Evolutionary conservation across 768 basidiomycete species (phyloP).

Genomic region (Suillus lakei): DNA sequence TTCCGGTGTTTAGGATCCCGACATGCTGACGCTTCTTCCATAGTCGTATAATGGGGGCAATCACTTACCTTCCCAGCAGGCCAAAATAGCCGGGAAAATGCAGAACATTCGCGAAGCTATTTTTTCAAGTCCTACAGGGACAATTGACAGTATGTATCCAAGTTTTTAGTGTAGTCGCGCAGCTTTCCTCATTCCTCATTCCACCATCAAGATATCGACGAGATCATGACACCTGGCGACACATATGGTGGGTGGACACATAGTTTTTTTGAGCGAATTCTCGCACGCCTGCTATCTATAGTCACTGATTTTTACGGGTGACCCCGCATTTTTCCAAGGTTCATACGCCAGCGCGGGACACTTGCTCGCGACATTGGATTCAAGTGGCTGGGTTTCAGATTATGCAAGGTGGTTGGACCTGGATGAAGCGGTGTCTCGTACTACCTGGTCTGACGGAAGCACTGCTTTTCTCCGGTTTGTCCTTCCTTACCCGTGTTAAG

Average conservation of each 20-base stretch:
- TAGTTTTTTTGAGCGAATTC: neutral
- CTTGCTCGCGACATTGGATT: constrained; percentile 54
- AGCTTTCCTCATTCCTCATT: neutral
- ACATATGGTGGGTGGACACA: constrained; percentile 55
- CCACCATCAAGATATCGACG: constrained; percentile 50
- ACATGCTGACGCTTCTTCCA: neutral
- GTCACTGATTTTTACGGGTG: constrained; percentile 9
- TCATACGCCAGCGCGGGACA: constrained; percentile 72
- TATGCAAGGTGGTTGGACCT: constrained; percentile 75
- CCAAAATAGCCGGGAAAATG: constrained; percentile 53
- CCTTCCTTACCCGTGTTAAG: neutral
- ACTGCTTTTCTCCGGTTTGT: constrained; percentile 54
- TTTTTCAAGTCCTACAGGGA: constrained; percentile 61
- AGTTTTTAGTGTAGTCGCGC: constrained; percentile 7
- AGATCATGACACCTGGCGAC: constrained; percentile 57
- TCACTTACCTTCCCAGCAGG: constrained; percentile 48
- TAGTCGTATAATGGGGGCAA: constrained; percentile 78
- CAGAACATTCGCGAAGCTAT: constrained; percentile 57
- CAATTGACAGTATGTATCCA: constrained; percentile 51
- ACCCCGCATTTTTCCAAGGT: constrained; percentile 44
- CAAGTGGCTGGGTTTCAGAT: constrained; percentile 38
- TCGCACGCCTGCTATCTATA: constrained; percentile 2
- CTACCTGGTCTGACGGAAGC: constrained; percentile 62
- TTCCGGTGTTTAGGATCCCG: neutral
- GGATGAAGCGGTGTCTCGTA: constrained; percentile 60